Base-by-base conservation (phyloP, 331 rosid species). In the Pyrus hybrid region DNA sequence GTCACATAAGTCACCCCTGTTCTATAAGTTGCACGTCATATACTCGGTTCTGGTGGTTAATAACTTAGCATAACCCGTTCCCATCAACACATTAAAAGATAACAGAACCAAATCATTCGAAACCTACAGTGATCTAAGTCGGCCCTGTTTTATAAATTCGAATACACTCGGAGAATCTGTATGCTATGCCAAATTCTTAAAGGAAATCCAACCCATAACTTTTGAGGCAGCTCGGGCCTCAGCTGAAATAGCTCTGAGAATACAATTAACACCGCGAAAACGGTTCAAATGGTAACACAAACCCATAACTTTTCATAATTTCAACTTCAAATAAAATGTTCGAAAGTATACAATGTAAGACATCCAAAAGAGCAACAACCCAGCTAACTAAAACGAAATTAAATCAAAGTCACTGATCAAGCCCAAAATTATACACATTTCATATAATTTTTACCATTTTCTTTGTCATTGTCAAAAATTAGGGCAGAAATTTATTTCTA, bases 21-120 rank as follows among this genome's bases (percentile, higher is more conserved):
- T 61, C 45, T 6, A 9, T 32, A 28, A 28, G 53, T 20, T 37
- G 61, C 23, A 47, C 72, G 13, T 3, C 1, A 49, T 14, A 49
- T 17, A 5, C 8, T 49, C 8, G 72, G 74, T 77, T 61, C 32
- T 20, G 45, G 65, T 74, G 75, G 70, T 41, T 72, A 47, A 63
- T 11, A 41, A 37, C 13, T 37, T 0, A 37, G 2, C 45, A 37
- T 20, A 21, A n/a, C 8, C 13, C 43, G 12, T 30, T 60, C 73
- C 28, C 23, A 64, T 37, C 37, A 79, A 58, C 17, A 20, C 51
- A 16, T 18, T 35, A 70, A 11, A 81, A 13, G 29, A 71, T 43
- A 18, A 71, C 75, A 75, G 11, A 79, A 66, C 61, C 63, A 71
- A 63, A 30, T 13, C 49, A 61, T 32, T 53, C 68, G 63, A 77